Base-by-base conservation (phyloP, 75 land plant species). In the Pinus taeda region DNA sequence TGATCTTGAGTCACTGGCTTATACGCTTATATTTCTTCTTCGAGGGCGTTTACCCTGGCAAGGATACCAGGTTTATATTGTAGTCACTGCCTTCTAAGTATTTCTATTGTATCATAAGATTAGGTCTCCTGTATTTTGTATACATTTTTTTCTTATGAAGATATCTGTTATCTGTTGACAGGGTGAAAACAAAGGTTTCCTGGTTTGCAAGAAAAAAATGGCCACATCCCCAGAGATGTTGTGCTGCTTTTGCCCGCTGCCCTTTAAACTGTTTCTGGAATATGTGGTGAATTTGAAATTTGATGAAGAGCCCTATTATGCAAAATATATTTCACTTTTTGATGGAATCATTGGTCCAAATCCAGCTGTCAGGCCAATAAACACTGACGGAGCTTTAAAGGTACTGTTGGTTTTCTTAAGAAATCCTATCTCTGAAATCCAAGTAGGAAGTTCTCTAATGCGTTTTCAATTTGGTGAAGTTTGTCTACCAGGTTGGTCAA, bases 181-280 rank as follows among this genome's bases (percentile, higher is more conserved):
- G 97, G 98, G 98, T 79, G 98, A 95, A 71, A 95, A 95, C 78
- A 95, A 93, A 76, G 88, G 96, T n/a, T 96, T 96, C 60, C 86
- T 90, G 18, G 99, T 94, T 62, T 96, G 99, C 88, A 96, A 96
- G 83, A 96, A 94, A 74, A 96, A 96, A 76, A 96, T 96, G 99
- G 88, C 93, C 57, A 96, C 97, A 4, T 94, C 99, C 24, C 97
- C 95, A 70, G 99, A 96, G 79, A 83, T 89, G 89, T 81, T 96
- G 5, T 96, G 99, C 75, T 89, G 91, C 66, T 96, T 90, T 74
- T 96, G 99, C 77, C 97, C 99, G 57, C 78, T 85, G 58, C 87
- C 99, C 49, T 86, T 94, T 73, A 96, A 84, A 78, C 90, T 89
- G 55, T 96, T 96, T 78, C 94, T 96, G 66, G 99, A 96, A 85